Evolutionary conservation across 192 early-diverging fungal genomes (phyloP).

Genomic region (Phlyctochytrium arcticum): DNA sequence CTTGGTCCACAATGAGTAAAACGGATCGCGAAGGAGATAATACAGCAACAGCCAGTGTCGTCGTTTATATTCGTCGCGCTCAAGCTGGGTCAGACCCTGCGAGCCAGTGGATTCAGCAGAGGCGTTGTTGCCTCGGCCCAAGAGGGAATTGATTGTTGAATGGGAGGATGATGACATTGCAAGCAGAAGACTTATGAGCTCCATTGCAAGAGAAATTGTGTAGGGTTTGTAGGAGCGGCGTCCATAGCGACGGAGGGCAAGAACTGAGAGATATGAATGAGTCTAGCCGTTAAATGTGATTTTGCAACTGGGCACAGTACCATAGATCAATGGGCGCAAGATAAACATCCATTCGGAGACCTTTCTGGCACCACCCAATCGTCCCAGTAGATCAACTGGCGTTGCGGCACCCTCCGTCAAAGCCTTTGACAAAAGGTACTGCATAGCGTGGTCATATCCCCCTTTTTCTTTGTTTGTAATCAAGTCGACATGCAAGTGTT

Average conservation of each 20-base stretch:
- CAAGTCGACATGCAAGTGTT: conserved; percentile 37
- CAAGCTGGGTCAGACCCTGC: conserved; percentile 52
- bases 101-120: no score
- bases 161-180: neutral
- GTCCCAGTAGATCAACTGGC: conserved; percentile 66
- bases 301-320: conserved; percentile 29
- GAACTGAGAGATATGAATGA: conserved; percentile 40
- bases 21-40: conserved; percentile 81
- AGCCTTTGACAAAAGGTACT: conserved; percentile 35
- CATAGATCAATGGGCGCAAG: conserved; percentile 81
- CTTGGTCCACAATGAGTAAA: conserved; percentile 75
- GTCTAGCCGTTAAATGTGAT: neutral
- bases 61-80: conserved; percentile 72
- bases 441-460: conserved; percentile 23
- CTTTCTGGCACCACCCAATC: conserved; percentile 42
- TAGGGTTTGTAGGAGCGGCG: conserved; percentile 76
- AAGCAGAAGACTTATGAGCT: conserved; percentile 35
- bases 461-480: conserved; percentile 25
- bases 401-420: conserved; percentile 62
- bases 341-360: conserved; percentile 78
- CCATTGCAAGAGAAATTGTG: conserved; percentile 73
- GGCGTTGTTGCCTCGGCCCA: no score
- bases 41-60: conserved; percentile 71
- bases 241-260: conserved; percentile 73
- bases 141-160: no score